Base-by-base conservation (phyloP, 2,329 filamentous ascomycete species). In the Aureobasidium sp. region DNA sequence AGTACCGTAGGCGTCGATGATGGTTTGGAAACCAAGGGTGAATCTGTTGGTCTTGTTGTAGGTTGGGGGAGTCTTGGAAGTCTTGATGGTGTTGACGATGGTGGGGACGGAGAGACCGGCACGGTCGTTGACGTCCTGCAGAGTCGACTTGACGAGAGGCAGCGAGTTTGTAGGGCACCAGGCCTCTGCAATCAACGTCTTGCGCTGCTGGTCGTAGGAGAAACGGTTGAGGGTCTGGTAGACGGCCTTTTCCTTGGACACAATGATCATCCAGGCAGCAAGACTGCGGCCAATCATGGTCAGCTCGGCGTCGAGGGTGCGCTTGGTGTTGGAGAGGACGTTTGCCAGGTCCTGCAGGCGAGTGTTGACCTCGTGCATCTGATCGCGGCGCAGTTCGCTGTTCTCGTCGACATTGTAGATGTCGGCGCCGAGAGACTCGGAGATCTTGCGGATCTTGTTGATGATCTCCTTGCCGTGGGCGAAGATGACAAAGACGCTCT, bases 401-500 rank as follows among this genome's bases (percentile, higher is more conserved):
- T 97, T 96, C 80, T 99, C 94, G 68, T 99, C 94, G 33, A 99
- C 94, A 67, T 86, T 91, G 81, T 99, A 99, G 63, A 97, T 83
- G 71, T 96, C 90, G 60, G 95, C 94, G 63, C 93, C 90, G 75
- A 99, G 87, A 9, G 92, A 96, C 77, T 99, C 94, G 1, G 93
- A 97, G 63, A 99, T 97, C 82, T 96, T 97, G 71, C 94, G 86
- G 72, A 99, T 97, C 84, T 99, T 99, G 70, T 92, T 89, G 69
- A 99, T 86, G 67, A 99, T 96, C 75, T 97, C 93, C 76, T 96
- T 96, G 71, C 94, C 94, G 70, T 99, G 94, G 13, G 94, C 94
- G 69, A 99, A 99, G 74, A 99, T 99, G 70, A 99, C 93, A 70
- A 99, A 99, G 60, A 99, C 94, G 68, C 96, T 99, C 85, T 99